phyloP scores from a whole-genome alignment of 1,284 basidiomycete genomes.

The Mycosarcoma maydis region DNA sequence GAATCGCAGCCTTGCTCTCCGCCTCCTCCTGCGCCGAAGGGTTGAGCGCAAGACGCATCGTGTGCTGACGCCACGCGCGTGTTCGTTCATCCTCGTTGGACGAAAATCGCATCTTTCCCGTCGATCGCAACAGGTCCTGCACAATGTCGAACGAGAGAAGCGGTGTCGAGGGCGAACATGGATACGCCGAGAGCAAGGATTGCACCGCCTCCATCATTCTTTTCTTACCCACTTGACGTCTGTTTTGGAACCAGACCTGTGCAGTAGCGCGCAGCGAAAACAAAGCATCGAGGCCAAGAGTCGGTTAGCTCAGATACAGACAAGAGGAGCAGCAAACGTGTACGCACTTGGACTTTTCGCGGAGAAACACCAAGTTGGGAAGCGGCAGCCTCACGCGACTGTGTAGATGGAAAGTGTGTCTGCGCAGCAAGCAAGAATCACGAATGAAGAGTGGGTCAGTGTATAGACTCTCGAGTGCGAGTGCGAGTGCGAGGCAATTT shows the following conservation, averaged over 20 bases:
- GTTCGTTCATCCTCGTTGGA: constrained; percentile 30
- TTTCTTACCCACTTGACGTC: constrained; percentile 42
- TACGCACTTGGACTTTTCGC: constrained; percentile 54
- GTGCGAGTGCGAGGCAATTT: too few relatives aligned
- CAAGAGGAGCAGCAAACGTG: not conserved
- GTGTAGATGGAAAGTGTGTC: constrained; percentile 58
- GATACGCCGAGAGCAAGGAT: not conserved
- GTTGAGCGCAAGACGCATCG: constrained; percentile 28
- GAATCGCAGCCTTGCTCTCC: constrained; percentile 5
- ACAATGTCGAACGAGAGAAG: constrained; percentile 11
- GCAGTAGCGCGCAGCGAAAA: too few relatives aligned
- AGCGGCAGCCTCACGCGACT: constrained; percentile 49
- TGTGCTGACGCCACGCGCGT: constrained; percentile 31
- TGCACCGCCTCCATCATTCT: constrained; percentile 37
- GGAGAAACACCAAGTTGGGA: constrained; percentile 48
- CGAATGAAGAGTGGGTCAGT: too few relatives aligned
- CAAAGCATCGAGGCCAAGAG: too few relatives aligned
- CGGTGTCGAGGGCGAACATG: not conserved
- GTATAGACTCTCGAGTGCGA: too few relatives aligned
- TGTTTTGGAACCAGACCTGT: constrained; percentile 47
- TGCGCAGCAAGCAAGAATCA: constrained; percentile 1
- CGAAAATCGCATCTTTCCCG: constrained; percentile 4
- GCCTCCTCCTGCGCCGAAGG: constrained; percentile 11
- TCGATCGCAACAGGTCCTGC: constrained; percentile 2
- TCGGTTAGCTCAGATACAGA: too few relatives aligned